Evolutionary conservation across 768 basidiomycete genomes (phyloP).

Genomic region (Lentinula lateritia): DNA sequence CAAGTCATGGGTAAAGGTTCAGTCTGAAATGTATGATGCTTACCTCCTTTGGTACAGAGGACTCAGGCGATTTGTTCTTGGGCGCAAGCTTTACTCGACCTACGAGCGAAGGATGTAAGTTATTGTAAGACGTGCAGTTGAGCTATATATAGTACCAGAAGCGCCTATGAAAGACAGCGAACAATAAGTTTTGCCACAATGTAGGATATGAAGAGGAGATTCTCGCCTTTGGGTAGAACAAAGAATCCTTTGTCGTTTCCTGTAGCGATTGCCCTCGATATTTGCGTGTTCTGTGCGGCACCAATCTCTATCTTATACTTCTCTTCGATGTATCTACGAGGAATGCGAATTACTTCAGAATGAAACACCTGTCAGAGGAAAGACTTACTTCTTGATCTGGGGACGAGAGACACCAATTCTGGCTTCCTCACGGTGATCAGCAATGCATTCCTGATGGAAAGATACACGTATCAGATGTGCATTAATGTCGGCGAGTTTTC

Average conservation of each 20-base stretch:
- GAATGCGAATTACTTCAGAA: background rate
- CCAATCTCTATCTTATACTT: conserved; percentile 80
- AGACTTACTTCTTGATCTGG: conserved; percentile 82
- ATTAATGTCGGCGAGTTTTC: background rate
- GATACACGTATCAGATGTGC: background rate
- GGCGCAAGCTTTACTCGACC: conserved; percentile 65
- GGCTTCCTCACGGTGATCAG: conserved; percentile 65
- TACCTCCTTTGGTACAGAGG: conserved; percentile 10
- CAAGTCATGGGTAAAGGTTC: conserved; percentile 5
- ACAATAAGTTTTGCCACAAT: background rate
- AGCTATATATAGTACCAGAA: background rate
- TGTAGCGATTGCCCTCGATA: conserved; percentile 74
- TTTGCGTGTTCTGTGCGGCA: conserved; percentile 69
- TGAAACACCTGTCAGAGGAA: background rate
- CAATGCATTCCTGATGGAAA: conserved; percentile 71
- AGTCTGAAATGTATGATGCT: conserved; percentile 14
- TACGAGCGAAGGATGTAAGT: conserved; percentile 24
- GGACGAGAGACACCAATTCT: conserved; percentile 84
- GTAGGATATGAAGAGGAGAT: background rate
- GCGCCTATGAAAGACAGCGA: background rate
- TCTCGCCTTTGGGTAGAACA: conserved; percentile 78
- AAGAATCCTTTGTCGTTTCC: conserved; percentile 84
- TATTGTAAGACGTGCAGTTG: background rate
- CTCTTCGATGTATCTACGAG: conserved; percentile 72
- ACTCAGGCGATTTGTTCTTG: conserved; percentile 21